Base-by-base conservation (phyloP, 305 asterid genomes). In the Rubia peregrina region DNA sequence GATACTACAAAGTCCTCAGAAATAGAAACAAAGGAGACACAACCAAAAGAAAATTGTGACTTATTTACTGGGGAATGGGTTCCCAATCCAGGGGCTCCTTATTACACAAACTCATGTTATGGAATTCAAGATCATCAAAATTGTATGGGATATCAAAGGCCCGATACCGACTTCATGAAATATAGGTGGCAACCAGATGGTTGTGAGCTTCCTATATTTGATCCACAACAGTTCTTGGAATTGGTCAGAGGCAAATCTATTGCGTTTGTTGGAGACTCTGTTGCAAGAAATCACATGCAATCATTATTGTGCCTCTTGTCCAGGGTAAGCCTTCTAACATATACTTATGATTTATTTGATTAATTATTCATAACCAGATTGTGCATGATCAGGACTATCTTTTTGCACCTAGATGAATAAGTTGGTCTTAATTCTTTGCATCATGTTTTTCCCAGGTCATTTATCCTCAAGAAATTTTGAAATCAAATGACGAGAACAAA, bases 131-230 rank as follows among this genome's bases (percentile, higher is more conserved):
- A 92, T 74, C 96, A 87, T 66, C 97, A 92, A 74, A 90, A 92
- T 73, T 92, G 97, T 67, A 68, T 92, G 85, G 89, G 84, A 71
- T 90, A 80, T 49, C 97, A 90, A 0, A 74, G 95, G 82, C 97
- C 96, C 1, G 96, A 88, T 60, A 56, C 44, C 1, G 96, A 71
- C 5, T 92, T 81, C 73, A 60, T 92, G 82, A 85, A 89, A 48
- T 91, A 96, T 96, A 85, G 76, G 66, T 91, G 98, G 98, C 85
- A 84, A 77, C 98, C 98, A 19, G 95, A 90, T 62, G 87, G 73
- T 0, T 90, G 98, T 14, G 91, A 88, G 78, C 73, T 92, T 62
- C 91, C 90, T 0, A 12, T 83, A 0, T 83, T 88, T 21, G 87
- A 90, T 48, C 89, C 97, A 0, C 0, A 43, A 3, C 82, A 62